Conservation (phyloP, 2,329 filamentous ascomycete species). For the Aspergillus sclerotialis region DNA sequence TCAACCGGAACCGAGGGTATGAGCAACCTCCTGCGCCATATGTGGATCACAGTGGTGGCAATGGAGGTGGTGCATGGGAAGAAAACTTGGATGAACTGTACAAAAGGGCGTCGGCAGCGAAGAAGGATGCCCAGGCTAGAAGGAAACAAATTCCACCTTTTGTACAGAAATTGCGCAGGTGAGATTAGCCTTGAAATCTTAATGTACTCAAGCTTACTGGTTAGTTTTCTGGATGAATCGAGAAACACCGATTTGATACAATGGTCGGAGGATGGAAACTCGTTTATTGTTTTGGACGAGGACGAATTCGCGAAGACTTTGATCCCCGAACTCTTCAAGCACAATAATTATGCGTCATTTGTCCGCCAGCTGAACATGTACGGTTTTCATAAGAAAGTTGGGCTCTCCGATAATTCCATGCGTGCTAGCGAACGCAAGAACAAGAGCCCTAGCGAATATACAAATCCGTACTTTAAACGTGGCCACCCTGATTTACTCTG, state of each 20-base stretch:
- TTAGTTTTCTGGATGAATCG: slow-evolving; percentile 86
- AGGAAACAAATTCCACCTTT: slow-evolving; percentile 95
- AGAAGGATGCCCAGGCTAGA: slow-evolving; percentile 81
- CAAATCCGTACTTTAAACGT: slow-evolving; percentile 90
- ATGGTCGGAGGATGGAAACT: slow-evolving; percentile 94
- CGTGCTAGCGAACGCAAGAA: slow-evolving; percentile 93
- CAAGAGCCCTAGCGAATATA: slow-evolving; percentile 97
- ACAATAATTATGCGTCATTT: slow-evolving; percentile 73
- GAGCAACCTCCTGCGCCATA: slow-evolving; percentile 26
- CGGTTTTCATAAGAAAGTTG: slow-evolving; percentile 64
- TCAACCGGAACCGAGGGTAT: slow-evolving; percentile 31
- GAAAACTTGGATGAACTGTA: slow-evolving; percentile 74
- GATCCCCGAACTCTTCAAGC: slow-evolving; percentile 70
- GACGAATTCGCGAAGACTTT: slow-evolving; percentile 74
- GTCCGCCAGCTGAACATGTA: slow-evolving; percentile 65
- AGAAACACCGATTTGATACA: slow-evolving; percentile 93
- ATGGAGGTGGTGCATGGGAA: slow-evolving; percentile 35
- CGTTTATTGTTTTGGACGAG: slow-evolving; percentile 93
- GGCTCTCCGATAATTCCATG: slow-evolving; percentile 94
- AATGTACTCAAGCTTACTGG: slow-evolving; percentile 6
- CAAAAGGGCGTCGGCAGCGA: slow-evolving; percentile 70
- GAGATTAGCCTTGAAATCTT: slow-evolving; percentile 28
- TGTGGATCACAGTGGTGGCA: slow-evolving; percentile 19
- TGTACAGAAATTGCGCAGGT: slow-evolving; percentile 97
- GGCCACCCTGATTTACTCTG: slow-evolving; percentile 88